Evolutionary conservation across 176 grass and related monocot genomes (phyloP).

Genomic region (Carex myosuroides): DNA sequence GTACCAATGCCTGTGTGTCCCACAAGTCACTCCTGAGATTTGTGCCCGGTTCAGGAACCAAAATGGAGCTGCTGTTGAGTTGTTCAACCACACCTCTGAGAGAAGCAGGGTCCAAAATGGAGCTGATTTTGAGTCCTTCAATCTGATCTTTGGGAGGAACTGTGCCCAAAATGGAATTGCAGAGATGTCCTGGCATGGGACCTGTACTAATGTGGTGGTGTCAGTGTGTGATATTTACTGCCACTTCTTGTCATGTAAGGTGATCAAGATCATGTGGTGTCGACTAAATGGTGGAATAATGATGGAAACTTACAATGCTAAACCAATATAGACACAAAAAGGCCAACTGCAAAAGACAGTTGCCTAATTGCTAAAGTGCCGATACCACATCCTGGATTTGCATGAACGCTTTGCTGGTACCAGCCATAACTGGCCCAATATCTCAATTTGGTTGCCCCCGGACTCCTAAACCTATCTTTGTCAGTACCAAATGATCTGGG

Average conservation of each 20-base stretch:
- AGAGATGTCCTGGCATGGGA: background rate
- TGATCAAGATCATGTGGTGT: background rate
- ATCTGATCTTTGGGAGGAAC: background rate
- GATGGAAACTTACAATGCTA: background rate
- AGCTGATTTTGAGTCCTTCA: background rate
- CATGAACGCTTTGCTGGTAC: background rate
- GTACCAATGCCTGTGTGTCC: background rate
- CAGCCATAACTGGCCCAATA: background rate
- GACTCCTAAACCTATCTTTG: background rate
- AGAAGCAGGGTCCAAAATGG: background rate
- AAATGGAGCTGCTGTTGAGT: background rate
- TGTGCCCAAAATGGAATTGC: background rate
- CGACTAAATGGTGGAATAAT: background rate
- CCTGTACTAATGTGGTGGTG: background rate
- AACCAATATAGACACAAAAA: background rate
- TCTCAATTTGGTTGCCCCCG: background rate
- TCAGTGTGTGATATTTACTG: background rate
- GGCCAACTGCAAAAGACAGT: background rate
- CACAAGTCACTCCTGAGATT: background rate
- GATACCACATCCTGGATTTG: background rate
- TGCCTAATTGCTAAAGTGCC: background rate
- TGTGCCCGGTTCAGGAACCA: background rate
- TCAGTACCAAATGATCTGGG: background rate
- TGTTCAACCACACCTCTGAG: background rate
- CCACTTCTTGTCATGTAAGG: background rate